These are phyloP conservation scores for Tritrichomonas foetus DNA, from an alignment of 208 protist species.

Conservation along the genomic window DNA sequence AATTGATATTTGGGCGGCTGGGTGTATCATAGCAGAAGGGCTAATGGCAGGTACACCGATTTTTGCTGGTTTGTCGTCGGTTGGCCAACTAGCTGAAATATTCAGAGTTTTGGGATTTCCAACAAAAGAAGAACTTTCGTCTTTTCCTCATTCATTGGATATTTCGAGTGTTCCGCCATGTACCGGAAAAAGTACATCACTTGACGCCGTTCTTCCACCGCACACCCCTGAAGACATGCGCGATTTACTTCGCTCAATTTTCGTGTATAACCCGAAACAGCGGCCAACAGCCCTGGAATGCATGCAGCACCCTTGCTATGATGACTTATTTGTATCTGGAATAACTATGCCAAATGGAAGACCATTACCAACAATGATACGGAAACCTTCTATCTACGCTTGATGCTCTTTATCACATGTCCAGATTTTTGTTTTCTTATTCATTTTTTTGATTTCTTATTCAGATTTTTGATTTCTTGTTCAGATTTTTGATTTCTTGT, in stretches of 20 bases:
- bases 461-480: too few species aligned
- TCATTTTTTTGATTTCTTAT: too few species aligned
- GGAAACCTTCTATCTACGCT: too few species aligned
- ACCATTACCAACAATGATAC: too few species aligned
- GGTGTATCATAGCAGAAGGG: conserved; percentile 62
- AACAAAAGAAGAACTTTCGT: background rate
- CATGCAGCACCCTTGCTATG: background rate
- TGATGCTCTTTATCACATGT: too few species aligned
- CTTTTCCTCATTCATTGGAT: background rate
- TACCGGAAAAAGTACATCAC: background rate
- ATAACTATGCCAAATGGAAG: too few species aligned
- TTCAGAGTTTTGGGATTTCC: background rate
- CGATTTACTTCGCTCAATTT: background rate
- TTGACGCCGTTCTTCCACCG: too few species aligned
- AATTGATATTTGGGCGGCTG: conserved; percentile 85
- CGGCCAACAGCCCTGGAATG: background rate
- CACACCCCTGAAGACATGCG: too few species aligned
- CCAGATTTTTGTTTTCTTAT: too few species aligned
- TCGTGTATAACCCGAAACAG: background rate
- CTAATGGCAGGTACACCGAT: background rate
- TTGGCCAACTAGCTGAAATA: background rate
- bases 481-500: too few species aligned
- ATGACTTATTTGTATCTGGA: too few species aligned
- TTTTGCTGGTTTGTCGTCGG: background rate
- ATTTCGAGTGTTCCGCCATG: background rate